A percentile compares a stretch with the other conserved stretches of the same genome.
phyloP scores from a whole-genome alignment of 768 basidiomycete genomes.

The Mycena indigotica region DNA sequence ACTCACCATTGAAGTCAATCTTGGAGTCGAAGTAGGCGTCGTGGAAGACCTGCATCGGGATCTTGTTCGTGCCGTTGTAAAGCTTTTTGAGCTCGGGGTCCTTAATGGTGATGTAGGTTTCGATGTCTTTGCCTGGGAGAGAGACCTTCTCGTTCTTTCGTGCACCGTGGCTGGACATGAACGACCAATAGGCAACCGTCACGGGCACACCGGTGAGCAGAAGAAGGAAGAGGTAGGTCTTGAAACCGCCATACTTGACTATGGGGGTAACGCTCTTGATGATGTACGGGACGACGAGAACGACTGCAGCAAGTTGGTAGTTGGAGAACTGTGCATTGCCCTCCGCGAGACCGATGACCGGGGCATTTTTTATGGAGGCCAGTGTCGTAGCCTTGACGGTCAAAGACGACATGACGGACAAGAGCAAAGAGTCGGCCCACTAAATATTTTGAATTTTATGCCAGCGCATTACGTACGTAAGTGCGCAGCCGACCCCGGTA shows the following conservation, averaged over 20 bases:
- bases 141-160: constrained; percentile 84
- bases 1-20: constrained; percentile 91
- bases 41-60: constrained; percentile 96
- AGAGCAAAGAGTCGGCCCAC: background rate
- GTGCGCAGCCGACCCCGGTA: background rate
- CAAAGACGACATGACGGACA: constrained; percentile 39
- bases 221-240: constrained; percentile 81
- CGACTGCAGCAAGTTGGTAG: constrained; percentile 69
- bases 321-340: constrained; percentile 88
- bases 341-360: constrained; percentile 78
- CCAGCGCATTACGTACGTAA: background rate
- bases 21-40: constrained; percentile 97
- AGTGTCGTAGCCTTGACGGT: constrained; percentile 65
- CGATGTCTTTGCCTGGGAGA: constrained; percentile 83
- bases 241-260: constrained; percentile 82
- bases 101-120: constrained; percentile 89
- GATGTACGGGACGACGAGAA: constrained; percentile 82
- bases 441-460: background rate
- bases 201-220: constrained; percentile 74
- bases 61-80: constrained; percentile 86
- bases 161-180: constrained; percentile 80
- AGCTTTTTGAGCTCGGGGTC: constrained; percentile 77
- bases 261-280: constrained; percentile 82
- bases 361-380: constrained; percentile 84
- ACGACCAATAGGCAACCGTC: constrained; percentile 85